Evolutionary conservation across 192 early-diverging fungal genomes (phyloP), one percentile per base, ranked within the genome.

Genomic region (Tieghemiomyces parasiticus): DNA sequence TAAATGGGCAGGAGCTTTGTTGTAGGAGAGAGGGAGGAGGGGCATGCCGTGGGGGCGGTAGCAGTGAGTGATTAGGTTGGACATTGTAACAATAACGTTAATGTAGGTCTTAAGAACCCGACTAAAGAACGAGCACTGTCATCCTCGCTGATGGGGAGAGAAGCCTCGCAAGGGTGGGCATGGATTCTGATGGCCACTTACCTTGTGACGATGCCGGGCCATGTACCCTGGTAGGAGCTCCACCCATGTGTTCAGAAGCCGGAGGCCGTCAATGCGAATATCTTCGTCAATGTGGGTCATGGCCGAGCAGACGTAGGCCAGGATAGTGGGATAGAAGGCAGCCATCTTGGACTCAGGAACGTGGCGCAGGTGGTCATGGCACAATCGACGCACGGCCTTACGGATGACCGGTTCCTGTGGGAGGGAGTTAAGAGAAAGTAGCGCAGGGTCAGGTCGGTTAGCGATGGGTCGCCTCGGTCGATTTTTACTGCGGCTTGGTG

Each of bases 231-330:
- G 88, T 31, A 75, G 80, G 1, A 79, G 62, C 1, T 78, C 75
- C 16, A 80, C 67, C 80, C 86, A 88, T 26, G 85, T 53, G 62
- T 87, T 81, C 68, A 94, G 75, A 59, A 90, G 81, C 64, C 78
- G 77, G 30, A 91, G 73, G 0, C 86, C 86, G 64, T 91, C 90
- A 13, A 78, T 65, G n/a, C 90, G 72, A 58, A 94, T 79, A 64
- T 90, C 89, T 56, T 92, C 89, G 52, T 81, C 71, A 31, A 94
- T 92, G 67, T 92, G 90, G 6, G 90, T 91, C 80, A 92, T 89
- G 22, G 82, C 89, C 16, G 90, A 87, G 68, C 85, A 90, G 3
- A 82, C 84, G 59, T 84, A 91, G 2, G 87, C 82, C 48, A 89
- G 75, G 28, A 89, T 72, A 31, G 91, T 66, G 3, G 88, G 75